Evolutionary conservation across 1,139 yeast species (phyloP).

Genomic region (Taphrina pruni): DNA sequence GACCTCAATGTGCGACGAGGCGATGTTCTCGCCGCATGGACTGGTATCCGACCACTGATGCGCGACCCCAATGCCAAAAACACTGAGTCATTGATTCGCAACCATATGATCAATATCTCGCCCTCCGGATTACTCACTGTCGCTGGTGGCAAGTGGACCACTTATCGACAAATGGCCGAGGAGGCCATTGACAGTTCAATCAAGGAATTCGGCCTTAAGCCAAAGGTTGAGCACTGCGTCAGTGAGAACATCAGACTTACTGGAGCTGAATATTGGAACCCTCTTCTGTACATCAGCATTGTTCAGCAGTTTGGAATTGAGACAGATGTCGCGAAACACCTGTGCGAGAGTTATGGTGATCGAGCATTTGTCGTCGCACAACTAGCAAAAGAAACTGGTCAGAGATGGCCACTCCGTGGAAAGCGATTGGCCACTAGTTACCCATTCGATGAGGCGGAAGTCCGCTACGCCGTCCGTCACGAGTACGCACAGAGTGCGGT

Average conservation of each 20-base stretch:
- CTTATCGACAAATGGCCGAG: conserved; percentile 97
- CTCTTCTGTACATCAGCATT: conserved; percentile 76
- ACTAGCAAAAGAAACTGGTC: conserved; percentile 54
- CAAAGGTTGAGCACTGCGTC: conserved; percentile 51
- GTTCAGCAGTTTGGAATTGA: conserved; percentile 80
- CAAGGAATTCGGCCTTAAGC: conserved; percentile 57
- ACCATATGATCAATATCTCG: conserved; percentile 78
- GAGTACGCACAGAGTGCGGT: conserved; percentile 88
- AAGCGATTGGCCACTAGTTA: conserved; percentile 62
- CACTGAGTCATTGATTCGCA: conserved; percentile 84
- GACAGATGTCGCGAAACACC: conserved; percentile 77
- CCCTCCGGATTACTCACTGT: conserved; percentile 80
- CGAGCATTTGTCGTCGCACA: conserved; percentile 74
- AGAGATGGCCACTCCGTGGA: conserved; percentile 50
- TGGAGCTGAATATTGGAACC: conserved; percentile 74
- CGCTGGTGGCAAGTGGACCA: conserved; percentile 98
- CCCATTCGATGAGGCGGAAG: conserved; percentile 92
- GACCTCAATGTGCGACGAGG: conserved; percentile 87
- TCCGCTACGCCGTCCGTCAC: conserved; percentile 77
- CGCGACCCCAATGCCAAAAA: conserved; percentile 75
- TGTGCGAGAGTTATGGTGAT: conserved; percentile 86
- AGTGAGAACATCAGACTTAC: conserved; percentile 58
- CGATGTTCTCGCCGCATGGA: conserved; percentile 94
- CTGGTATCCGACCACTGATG: conserved; percentile 94
- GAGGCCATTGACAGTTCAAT: conserved; percentile 84